Percentiles rank a stretch among this genome's conserved stretches.
Evolutionary conservation across 768 basidiomycete genomes (phyloP).

Genomic region (Gloeostereum incarnatum): DNA sequence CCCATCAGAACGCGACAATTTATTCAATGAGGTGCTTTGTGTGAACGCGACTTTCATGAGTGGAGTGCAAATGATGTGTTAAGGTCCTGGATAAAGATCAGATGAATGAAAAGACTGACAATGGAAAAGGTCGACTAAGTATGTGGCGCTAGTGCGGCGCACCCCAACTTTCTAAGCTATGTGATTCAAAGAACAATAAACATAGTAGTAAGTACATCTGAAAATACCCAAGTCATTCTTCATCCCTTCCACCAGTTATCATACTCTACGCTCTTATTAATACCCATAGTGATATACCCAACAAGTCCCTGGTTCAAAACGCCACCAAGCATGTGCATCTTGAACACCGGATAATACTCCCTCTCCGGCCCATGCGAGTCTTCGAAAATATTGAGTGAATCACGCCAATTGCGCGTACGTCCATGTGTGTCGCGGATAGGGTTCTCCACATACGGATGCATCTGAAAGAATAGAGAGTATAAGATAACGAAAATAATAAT

Average conservation of each 20-base stretch:
- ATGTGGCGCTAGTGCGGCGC: too few species aligned
- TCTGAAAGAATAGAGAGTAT: constrained; percentile 16
- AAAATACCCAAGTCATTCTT: too few species aligned
- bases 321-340: constrained; percentile 37
- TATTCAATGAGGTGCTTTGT: too few species aligned
- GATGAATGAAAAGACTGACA: too few species aligned
- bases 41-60: too few species aligned
- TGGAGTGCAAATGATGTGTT: too few species aligned
- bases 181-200: too few species aligned
- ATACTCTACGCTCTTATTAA: constrained; percentile 13
- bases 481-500: background rate
- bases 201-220: too few species aligned
- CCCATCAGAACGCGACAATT: too few species aligned
- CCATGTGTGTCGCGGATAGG: constrained; percentile 36
- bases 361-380: constrained; percentile 39
- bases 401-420: constrained; percentile 42
- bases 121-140: too few species aligned
- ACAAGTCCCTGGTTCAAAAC: constrained; percentile 40
- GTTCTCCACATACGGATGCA: constrained; percentile 43
- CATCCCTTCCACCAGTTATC: constrained; percentile 16
- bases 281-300: constrained; percentile 48
- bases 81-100: too few species aligned
- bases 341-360: constrained; percentile 44
- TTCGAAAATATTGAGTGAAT: constrained; percentile 45
- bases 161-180: too few species aligned